Evolutionary conservation across 768 basidiomycete genomes (phyloP).

Genomic region (Leccinellum rugosiceps): DNA sequence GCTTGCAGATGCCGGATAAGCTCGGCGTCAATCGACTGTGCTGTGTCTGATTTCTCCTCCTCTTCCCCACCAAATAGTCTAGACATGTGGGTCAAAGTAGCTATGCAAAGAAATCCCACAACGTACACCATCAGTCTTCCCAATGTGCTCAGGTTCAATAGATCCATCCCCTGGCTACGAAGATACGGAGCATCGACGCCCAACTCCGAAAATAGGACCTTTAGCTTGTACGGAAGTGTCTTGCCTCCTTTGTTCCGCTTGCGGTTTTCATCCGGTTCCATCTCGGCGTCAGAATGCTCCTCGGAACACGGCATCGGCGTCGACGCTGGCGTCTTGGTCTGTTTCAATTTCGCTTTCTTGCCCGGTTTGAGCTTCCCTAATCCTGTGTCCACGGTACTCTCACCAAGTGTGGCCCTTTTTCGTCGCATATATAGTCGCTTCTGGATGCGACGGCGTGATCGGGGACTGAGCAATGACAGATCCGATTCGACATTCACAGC

Average conservation of each 20-base stretch:
- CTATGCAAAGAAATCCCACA: constrained; percentile 18
- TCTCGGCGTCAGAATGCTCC: constrained; percentile 8
- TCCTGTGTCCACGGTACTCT: constrained; percentile 11
- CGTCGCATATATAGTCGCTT: constrained; percentile 74
- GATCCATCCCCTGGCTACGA: constrained; percentile 38
- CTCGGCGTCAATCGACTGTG: constrained; percentile 45
- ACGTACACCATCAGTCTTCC: constrained; percentile 42
- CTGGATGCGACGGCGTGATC: constrained; percentile 49
- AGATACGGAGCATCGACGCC: constrained; percentile 47
- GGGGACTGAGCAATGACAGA: constrained; percentile 39
- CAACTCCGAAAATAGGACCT: constrained; percentile 37
- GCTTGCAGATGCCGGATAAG: constrained; percentile 45
- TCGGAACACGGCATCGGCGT: constrained; percentile 6
- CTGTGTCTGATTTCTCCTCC: constrained; percentile 19
- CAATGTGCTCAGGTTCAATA: constrained; percentile 38
- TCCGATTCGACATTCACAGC: constrained; percentile 10
- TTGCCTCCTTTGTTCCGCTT: constrained; percentile 33
- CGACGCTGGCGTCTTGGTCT: constrained; percentile 4
- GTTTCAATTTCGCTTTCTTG: constrained; percentile 13
- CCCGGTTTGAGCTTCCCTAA: constrained; percentile 40
- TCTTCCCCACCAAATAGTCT: constrained; percentile 28
- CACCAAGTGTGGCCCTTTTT: constrained; percentile 53
- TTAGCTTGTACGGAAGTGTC: constrained; percentile 46
- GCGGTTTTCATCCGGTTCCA: constrained; percentile 6
- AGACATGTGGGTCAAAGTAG: neutral